Evolutionary conservation across 352 stramenopile species (phyloP).

Genomic region (Phytophthora litchii): DNA sequence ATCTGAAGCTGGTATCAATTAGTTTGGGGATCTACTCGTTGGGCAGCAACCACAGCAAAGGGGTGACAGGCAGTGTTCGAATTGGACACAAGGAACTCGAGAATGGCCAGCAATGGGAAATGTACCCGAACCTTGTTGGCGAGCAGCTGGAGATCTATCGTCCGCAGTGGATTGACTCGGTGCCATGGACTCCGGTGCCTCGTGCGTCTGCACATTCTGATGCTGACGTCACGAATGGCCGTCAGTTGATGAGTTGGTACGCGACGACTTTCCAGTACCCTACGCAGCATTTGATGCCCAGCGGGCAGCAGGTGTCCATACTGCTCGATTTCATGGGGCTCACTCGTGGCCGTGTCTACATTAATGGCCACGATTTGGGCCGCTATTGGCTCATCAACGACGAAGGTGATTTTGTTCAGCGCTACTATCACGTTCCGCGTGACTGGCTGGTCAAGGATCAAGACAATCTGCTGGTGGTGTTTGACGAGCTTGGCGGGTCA

Average conservation of each 20-base stretch:
- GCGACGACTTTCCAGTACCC: slow-evolving; percentile 48
- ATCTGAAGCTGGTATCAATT: slow-evolving; percentile 58
- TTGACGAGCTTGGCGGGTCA: slow-evolving; percentile 65
- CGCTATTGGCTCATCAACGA: slow-evolving; percentile 71
- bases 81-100: slow-evolving; percentile 47
- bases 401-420: slow-evolving; percentile 61
- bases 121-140: slow-evolving; percentile 65
- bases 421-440: slow-evolving; percentile 65
- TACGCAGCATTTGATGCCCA: slow-evolving; percentile 1
- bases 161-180: slow-evolving; percentile 49
- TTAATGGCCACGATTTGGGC: slow-evolving; percentile 73
- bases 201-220: background rate
- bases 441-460: slow-evolving; percentile 55
- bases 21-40: slow-evolving; percentile 65
- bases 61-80: slow-evolving; percentile 55
- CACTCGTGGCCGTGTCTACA: slow-evolving; percentile 59
- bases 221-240: slow-evolving; percentile 1
- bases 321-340: slow-evolving; percentile 64
- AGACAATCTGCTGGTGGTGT: slow-evolving; percentile 61
- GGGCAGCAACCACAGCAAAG: slow-evolving; percentile 60
- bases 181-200: slow-evolving; percentile 45
- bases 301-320: slow-evolving; percentile 48
- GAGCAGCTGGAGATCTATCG: slow-evolving; percentile 69
- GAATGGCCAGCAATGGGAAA: slow-evolving; percentile 44
- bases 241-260: slow-evolving; percentile 60